Evolutionary conservation across 2,329 filamentous ascomycete genomes (phyloP), one percentile per base, ranked within the genome.

Genomic region (Microdochium paspali): DNA sequence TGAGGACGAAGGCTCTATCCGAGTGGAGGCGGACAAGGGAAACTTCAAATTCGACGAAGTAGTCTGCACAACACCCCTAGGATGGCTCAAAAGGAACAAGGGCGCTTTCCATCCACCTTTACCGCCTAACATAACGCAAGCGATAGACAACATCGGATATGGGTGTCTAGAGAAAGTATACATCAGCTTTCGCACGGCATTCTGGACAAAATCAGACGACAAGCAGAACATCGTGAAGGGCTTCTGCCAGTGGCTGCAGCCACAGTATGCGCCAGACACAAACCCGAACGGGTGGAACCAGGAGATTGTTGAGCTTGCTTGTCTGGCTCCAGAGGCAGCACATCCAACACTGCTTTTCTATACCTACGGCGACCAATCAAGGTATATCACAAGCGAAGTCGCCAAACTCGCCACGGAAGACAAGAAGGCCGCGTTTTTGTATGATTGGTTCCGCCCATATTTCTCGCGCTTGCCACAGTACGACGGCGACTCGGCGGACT

Each of bases 341-440:
- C 89, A 95, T 50, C 85, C 90, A 7, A 94, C 88, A 0, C 74
- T 95, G 3, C 77, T 95, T 24, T 95, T 95, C 74, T 95, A 90
- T 69, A 82, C 74, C 30, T 84, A 81, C 57, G 85, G 85, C 31
- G 75, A 74, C 20, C 78, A 82, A 59, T 81, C 78, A 1, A 63
- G 64, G 9, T 70, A 76, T 55, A 62, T 85, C 43, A 80, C 76
- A 0, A 62, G 65, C 12, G 61, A 66, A 18, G 56, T 77, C 6
- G 65, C 65, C 3, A 61, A 66, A 13, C 56, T 77, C 3, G 44
- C 62, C 2, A 60, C 70, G 2, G 66, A 72, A 21, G 58, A 71
- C 3, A 67, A 76, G 49, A 76, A 76, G 55, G 68, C 78, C 18
- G 60, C 64, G 0, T 74, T 77, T 43, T 70, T 94, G 0, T 62